Base-by-base conservation (phyloP, 805 yeast species). In the Candida sonorensis region DNA sequence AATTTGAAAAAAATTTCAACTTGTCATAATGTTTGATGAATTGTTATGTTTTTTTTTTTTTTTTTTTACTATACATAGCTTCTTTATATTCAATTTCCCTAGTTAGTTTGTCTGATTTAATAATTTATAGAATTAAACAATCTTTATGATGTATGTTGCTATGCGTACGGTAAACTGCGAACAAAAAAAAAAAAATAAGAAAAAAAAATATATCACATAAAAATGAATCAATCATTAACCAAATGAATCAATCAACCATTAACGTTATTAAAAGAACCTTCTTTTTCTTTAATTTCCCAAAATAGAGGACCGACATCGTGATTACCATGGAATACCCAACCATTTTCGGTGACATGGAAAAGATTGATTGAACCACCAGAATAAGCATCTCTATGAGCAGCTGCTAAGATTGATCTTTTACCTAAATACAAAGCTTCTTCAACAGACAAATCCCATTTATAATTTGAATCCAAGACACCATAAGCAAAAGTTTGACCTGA, bases 401-500 rank as follows among this genome's bases (percentile, higher is more conserved):
- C 98, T 27, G 97, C 98, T 48, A 92, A 69, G 50, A 92, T 92
- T 28, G 95, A 81, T 61, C 98, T 78, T 63, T 88, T 88, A 46
- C 98, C 98, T 44, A 92, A 69, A 51, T 83, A 83, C 42, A 92
- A 70, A 4, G 97, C 97, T 42, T 92, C 97, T 42, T 92, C 97
- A 4, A 84, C 90, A 2, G 85, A 57, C 41, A 92, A 63, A 53
- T 92, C 97, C 95, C 96, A 87, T 48, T 71, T 74, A 62, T 86
- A 84, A 49, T 84, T 88, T 21, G 95, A 76, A 58, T 92, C 98
- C 44, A 92, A 69, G 15, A 92, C 98, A 70, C 98, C 98, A 54
- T 92, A 92, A 8, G 98, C 98, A 63, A 92, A 92, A 2, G 98
- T 92, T 66, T 92, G 98, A 62, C 98, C 98, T 2, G 97, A 90